A percentile compares a stretch with the other conserved stretches of the same genome.
Conservation (phyloP, 2,329 filamentous ascomycete genomes). For the Helminthosporium solani region DNA sequence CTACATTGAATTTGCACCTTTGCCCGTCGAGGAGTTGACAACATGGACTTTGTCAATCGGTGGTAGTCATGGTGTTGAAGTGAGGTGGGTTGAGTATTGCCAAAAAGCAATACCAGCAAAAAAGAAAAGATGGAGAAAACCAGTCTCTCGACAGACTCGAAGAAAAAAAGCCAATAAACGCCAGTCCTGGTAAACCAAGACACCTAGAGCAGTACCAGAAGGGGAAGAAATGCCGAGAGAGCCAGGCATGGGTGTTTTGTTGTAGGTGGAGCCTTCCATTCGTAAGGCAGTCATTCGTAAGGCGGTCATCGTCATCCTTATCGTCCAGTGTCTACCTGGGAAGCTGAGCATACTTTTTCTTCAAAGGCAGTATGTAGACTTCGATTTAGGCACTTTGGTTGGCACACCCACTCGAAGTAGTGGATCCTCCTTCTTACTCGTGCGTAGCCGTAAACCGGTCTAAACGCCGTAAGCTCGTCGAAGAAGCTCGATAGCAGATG, state of each 20-base stretch:
- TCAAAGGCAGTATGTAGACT: no score
- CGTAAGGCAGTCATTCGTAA: no score
- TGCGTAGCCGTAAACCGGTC: not conserved
- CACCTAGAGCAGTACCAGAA: not conserved
- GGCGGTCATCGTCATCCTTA: not conserved
- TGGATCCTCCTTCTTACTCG: not conserved
- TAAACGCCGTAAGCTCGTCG: not conserved
- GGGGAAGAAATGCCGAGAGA: conserved; percentile 1
- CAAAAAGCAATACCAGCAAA: not conserved
- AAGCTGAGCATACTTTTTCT: not conserved
- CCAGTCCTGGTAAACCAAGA: not conserved
- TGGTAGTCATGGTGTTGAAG: no score
- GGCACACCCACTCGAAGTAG: not conserved
- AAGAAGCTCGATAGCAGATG: not conserved
- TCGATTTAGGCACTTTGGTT: no score
- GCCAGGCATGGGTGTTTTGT: conserved; percentile 7
- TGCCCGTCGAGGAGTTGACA: not conserved
- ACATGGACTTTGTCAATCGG: no score
- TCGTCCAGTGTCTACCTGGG: not conserved
- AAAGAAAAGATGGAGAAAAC: not conserved
- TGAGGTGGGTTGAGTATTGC: not conserved
- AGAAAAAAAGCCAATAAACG: not conserved
- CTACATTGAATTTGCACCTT: not conserved
- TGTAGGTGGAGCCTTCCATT: not conserved
- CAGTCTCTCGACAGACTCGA: conserved; percentile 1